Evolutionary conservation across 2,329 filamentous ascomycete species (phyloP).

Genomic region (Pyricularia sp.): DNA sequence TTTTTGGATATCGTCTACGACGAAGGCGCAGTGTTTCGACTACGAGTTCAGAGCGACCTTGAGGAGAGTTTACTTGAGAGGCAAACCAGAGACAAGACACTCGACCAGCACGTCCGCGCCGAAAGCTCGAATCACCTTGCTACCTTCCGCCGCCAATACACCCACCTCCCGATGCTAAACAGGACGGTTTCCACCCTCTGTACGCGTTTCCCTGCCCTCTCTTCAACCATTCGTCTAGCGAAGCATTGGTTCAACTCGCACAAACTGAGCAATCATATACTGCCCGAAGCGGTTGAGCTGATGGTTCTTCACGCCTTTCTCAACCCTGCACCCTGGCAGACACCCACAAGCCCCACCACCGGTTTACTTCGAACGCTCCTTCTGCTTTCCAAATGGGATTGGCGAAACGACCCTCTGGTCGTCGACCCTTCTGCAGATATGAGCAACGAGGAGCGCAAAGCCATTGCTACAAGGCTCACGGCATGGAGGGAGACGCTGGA

Average conservation of each 20-base stretch:
- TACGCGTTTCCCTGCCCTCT: conserved; percentile 71
- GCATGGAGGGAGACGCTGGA: conserved; percentile 76
- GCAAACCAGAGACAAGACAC: conserved; percentile 63
- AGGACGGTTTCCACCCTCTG: conserved; percentile 73
- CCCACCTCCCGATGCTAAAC: conserved; percentile 66
- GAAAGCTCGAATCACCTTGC: conserved; percentile 61
- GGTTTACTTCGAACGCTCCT: conserved; percentile 75
- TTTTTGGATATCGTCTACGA: conserved; percentile 78
- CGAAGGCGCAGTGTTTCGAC: conserved; percentile 65
- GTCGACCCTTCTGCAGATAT: conserved; percentile 65
- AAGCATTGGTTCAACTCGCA: conserved; percentile 89
- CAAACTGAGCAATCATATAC: conserved; percentile 66
- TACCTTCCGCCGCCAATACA: conserved; percentile 60
- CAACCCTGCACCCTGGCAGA: conserved; percentile 69
- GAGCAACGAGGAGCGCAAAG: conserved; percentile 38
- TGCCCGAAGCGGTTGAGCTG: conserved; percentile 76
- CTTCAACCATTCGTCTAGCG: conserved; percentile 70
- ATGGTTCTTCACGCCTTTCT: conserved; percentile 71
- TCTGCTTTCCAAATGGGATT: conserved; percentile 84
- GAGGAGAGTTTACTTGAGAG: conserved; percentile 74
- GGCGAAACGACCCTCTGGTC: conserved; percentile 73
- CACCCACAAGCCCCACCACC: conserved; percentile 65
- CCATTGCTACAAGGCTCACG: conserved; percentile 55
- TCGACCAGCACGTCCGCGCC: conserved; percentile 57
- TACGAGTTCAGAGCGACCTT: conserved; percentile 82